Conservation (phyloP, 148 eudicot species). For the Chenopodium berlandieri region DNA sequence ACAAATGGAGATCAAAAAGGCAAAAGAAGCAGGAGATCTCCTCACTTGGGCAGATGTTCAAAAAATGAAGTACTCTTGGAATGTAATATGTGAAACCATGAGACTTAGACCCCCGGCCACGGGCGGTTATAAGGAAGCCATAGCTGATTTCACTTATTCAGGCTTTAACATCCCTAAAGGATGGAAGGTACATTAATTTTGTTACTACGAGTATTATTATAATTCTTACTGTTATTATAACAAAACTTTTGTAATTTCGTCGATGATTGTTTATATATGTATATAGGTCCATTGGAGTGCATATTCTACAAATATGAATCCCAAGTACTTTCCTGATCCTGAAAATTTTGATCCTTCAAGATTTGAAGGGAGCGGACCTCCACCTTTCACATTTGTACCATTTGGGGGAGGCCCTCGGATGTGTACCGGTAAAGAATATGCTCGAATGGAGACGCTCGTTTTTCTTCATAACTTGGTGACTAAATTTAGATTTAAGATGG, state of each 20-base stretch:
- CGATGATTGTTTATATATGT: too few relatives aligned
- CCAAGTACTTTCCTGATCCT: slow-evolving; percentile 3
- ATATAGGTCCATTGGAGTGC: slow-evolving; percentile 6
- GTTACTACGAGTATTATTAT: too few relatives aligned
- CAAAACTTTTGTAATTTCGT: too few relatives aligned
- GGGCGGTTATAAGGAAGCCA: slow-evolving; percentile 29
- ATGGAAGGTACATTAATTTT: slow-evolving; percentile 24
- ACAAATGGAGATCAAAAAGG: slow-evolving; percentile 27
- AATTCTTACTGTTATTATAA: too few relatives aligned
- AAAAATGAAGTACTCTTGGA: slow-evolving; percentile 39
- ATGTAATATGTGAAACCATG: slow-evolving; percentile 26
- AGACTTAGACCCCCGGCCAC: slow-evolving; percentile 27
- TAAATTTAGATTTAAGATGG: neutral
- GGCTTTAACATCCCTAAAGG: slow-evolving; percentile 36
- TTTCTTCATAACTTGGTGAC: neutral
- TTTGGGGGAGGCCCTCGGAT: slow-evolving; percentile 3
- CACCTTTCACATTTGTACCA: slow-evolving; percentile 4
- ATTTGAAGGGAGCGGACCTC: neutral
- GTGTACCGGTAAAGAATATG: slow-evolving; percentile 4
- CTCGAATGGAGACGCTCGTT: slow-evolving; percentile 1
- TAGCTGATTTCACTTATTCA: slow-evolving; percentile 25
- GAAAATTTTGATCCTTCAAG: slow-evolving; percentile 10
- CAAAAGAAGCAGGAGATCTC: slow-evolving; percentile 22
- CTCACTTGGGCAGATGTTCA: slow-evolving; percentile 31
- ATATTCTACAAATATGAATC: slow-evolving; percentile 9